Evolutionary conservation across 2,329 filamentous ascomycete genomes (phyloP), one percentile per base, ranked within the genome.

Genomic region (Periconia macrospinosa): DNA sequence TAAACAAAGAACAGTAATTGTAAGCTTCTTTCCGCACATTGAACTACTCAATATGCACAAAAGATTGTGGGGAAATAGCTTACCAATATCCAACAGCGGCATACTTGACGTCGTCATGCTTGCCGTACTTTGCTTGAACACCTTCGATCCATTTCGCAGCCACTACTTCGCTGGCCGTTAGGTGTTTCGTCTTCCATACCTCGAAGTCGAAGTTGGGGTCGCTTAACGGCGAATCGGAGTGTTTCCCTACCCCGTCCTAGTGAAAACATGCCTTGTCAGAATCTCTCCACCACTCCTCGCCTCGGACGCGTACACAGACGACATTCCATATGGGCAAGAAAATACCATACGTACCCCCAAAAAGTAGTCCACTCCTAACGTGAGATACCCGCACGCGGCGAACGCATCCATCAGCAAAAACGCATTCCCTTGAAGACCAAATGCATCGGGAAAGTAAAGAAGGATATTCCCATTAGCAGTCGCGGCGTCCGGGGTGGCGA

Each of bases 141-240:
- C 71, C 74, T 7, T 69, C 66, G 1, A 71, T 69, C 80, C 80
- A 82, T 51, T 65, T 66, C 0, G 79, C 78, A 0, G 80, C 75
- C 17, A 70, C 70, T 37, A 72, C 73, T 3, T 69, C 62, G 0
- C 80, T 78, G 56, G 77, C 80, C 3, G 62, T 59, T 14, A 61
- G 69, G 53, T 82, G 76, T 63, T 81, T 81, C 30, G 54, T 51
- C 52, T 77, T 77, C 80, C 79, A 82, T 6, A 76, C 79, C 30
- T 75, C 75, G 19, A 73, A 77, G 61, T 82, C 79, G 52, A 83
- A 82, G 54, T 64, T 23, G 2, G 61, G 58, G 9, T 62, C 50
- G 6, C 23, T 8, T 27, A 27, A 27, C 8, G 23, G 23, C 8
- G 23, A 3, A 33, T 58, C 2, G 45, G 55, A 5, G 23, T 27